Percentiles rank a stretch among this genome's conserved stretches.
Evolutionary conservation across 2,329 filamentous ascomycete species (phyloP).

Genomic region (Endothia cerciana): DNA sequence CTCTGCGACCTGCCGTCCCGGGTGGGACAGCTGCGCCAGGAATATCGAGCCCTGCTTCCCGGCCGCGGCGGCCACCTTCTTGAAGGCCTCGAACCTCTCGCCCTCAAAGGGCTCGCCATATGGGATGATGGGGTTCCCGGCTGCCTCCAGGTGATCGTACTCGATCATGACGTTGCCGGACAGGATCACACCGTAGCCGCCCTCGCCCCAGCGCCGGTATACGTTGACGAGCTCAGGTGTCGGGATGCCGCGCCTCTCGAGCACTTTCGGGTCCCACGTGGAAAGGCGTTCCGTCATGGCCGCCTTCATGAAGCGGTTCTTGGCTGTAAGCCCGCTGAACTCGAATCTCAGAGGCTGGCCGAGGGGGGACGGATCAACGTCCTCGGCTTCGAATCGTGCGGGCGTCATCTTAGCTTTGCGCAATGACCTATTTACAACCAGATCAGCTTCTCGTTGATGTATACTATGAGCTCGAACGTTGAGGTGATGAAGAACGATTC

Average conservation of each 20-base stretch:
- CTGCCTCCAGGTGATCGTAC: conserved; percentile 59
- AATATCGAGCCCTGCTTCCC: conserved; percentile 65
- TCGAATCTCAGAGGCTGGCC: conserved; percentile 51
- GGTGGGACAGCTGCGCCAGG: conserved; percentile 65
- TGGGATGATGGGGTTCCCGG: conserved; percentile 64
- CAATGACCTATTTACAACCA: too few relatives aligned
- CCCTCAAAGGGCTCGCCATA: conserved; percentile 53
- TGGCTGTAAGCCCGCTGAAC: conserved; percentile 58
- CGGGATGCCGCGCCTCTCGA: conserved; percentile 51
- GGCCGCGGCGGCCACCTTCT: conserved; percentile 54
- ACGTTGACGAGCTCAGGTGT: conserved; percentile 51
- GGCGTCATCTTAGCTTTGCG: conserved; percentile 20
- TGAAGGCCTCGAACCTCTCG: conserved; percentile 64
- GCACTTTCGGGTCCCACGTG: conserved; percentile 59
- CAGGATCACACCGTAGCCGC: conserved; percentile 58
- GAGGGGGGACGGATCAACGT: conserved; percentile 41
- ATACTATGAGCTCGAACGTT: background rate
- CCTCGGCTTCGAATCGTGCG: conserved; percentile 23
- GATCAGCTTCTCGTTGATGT: background rate
- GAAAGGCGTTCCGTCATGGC: conserved; percentile 69
- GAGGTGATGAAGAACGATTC: background rate
- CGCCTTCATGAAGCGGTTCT: conserved; percentile 69
- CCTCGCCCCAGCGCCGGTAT: conserved; percentile 66
- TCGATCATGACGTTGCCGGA: conserved; percentile 70
- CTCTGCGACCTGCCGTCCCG: conserved; percentile 56